A percentile compares a stretch with the other conserved stretches of the same genome.
Conservation (phyloP, 768 basidiomycete species). For the Leccinum boreale region DNA sequence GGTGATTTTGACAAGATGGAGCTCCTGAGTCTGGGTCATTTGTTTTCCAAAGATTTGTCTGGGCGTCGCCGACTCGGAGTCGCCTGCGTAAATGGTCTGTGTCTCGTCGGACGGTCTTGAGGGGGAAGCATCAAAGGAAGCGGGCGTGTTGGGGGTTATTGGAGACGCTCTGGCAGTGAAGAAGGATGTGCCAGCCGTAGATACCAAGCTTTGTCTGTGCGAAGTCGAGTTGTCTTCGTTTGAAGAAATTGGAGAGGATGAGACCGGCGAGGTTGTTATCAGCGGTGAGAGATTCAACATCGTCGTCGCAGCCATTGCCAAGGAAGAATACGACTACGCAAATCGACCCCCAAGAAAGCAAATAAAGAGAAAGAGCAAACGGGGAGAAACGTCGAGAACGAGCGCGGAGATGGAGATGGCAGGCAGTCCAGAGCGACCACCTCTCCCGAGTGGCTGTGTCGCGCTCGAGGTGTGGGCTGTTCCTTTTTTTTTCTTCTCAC, state of each 20-base stretch:
- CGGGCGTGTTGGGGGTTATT: slow-evolving; percentile 16
- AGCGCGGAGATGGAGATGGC: neutral
- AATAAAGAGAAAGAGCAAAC: neutral
- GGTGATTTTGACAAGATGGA: slow-evolving; percentile 55
- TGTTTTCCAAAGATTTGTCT: slow-evolving; percentile 30
- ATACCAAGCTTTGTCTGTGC: slow-evolving; percentile 25
- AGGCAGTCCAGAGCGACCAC: neutral
- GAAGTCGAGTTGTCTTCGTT: slow-evolving; percentile 10
- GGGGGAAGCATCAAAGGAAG: slow-evolving; percentile 21
- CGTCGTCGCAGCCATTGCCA: slow-evolving; percentile 11
- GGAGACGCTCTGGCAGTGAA: slow-evolving; percentile 28
- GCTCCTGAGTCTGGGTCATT: slow-evolving; percentile 38
- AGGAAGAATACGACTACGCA: neutral
- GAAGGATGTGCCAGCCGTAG: slow-evolving; percentile 25
- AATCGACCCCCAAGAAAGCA: neutral
- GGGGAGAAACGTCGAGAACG: neutral
- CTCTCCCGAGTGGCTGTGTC: slow-evolving; percentile 14
- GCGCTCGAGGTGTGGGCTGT: neutral
- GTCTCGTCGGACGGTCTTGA: slow-evolving; percentile 35
- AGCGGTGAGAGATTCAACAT: slow-evolving; percentile 7
- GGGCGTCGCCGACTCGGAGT: slow-evolving; percentile 28
- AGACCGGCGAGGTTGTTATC: slow-evolving; percentile 17
- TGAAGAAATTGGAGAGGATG: slow-evolving; percentile 13
- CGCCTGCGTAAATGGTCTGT: slow-evolving; percentile 26
- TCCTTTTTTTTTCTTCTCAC: neutral